Percentiles rank a stretch among this genome's conserved stretches.
phyloP scores from a whole-genome alignment of 2,329 filamentous ascomycete species.

The Trichoderma asperellum region DNA sequence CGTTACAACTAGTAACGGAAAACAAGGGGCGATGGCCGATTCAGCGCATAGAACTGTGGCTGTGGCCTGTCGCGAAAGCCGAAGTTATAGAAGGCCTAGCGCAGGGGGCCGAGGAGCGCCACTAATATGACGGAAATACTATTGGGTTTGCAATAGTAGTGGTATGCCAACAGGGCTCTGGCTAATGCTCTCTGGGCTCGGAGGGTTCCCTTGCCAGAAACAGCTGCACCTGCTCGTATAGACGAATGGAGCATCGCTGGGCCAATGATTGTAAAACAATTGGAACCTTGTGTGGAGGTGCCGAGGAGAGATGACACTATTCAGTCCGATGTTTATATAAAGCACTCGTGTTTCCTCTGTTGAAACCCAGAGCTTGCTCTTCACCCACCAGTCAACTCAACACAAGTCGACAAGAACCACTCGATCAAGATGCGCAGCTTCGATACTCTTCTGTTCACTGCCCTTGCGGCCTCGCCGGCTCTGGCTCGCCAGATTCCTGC shows the following conservation, averaged over 20 bases:
- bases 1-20: conserved; percentile 17
- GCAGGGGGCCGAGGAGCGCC: conserved; percentile 1
- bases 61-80: not conserved
- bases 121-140: not conserved
- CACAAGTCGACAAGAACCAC: not conserved
- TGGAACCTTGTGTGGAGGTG: not conserved
- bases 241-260: not conserved
- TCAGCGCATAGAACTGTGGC: not conserved
- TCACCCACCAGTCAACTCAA: not conserved
- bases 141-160: not conserved
- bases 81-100: conserved; percentile 1
- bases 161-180: not conserved
- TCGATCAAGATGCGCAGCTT: conserved; percentile 24
- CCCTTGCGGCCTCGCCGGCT: conserved; percentile 23
- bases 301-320: not conserved
- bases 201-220: not conserved
- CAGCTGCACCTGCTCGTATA: not conserved
- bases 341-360: not conserved
- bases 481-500: conserved; percentile 34
- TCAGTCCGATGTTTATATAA: conserved; percentile 2
- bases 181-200: not conserved
- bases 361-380: not conserved
- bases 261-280: conserved; percentile 7
- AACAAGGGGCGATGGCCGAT: not conserved
- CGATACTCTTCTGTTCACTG: conserved; percentile 12